phyloP scores from a whole-genome alignment of 306 rosid species.

The Oemleria cerasiformis region DNA sequence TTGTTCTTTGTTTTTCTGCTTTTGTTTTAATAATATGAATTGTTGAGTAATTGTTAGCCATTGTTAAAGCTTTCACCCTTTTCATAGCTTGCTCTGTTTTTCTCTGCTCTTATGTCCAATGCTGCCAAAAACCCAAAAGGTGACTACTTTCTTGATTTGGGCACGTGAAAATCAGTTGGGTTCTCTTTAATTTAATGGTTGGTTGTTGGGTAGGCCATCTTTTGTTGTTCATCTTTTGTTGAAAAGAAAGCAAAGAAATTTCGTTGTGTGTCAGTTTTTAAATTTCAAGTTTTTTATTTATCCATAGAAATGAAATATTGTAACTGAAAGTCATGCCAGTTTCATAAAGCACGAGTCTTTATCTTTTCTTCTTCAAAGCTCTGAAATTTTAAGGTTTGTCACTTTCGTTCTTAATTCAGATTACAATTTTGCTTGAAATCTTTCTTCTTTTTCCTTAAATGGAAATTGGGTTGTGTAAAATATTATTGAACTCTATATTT shows the following conservation, averaged over 20 bases:
- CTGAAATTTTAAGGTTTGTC: neutral
- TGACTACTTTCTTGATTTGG: neutral
- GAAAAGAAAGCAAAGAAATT: neutral
- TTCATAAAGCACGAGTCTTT: neutral
- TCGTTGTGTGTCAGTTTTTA: neutral
- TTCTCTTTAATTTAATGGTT: neutral
- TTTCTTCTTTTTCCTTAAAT: neutral
- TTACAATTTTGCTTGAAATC: neutral
- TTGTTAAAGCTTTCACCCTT: too few relatives aligned
- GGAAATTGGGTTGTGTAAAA: neutral
- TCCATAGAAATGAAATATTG: neutral
- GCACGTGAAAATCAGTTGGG: neutral
- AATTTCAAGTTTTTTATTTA: neutral
- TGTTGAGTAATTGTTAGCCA: too few relatives aligned
- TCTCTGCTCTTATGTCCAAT: neutral
- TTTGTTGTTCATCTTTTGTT: slow-evolving; percentile 2
- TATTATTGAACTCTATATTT: neutral
- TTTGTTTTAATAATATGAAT: too few relatives aligned
- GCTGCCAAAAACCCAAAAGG: neutral
- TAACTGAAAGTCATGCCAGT: neutral
- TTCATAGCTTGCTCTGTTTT: too few relatives aligned
- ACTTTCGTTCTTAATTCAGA: neutral
- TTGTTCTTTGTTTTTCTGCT: too few relatives aligned
- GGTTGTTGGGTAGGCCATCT: neutral
- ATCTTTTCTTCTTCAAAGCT: neutral